Percentiles rank a stretch among this genome's conserved stretches.
These are phyloP conservation scores for Lasiosphaeriaceae sp. DNA, from an alignment of 495 filamentous ascomycete species.

Conservation along the genomic window DNA sequence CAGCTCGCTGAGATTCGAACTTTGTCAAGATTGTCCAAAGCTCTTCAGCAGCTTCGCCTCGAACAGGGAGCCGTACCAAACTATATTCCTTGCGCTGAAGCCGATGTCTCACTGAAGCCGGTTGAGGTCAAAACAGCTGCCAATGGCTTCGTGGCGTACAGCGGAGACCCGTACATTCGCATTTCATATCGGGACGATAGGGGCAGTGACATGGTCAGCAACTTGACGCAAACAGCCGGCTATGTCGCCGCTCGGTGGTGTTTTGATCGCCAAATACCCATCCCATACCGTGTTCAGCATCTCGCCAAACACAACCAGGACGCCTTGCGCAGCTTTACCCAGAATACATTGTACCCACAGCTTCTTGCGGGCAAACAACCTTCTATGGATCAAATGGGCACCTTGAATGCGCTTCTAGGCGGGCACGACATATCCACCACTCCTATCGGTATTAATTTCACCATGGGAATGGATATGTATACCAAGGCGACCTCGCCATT, in stretches of 20 bases:
- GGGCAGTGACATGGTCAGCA: slow-evolving; percentile 33
- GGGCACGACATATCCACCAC: slow-evolving; percentile 43
- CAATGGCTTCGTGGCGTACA: slow-evolving; percentile 19
- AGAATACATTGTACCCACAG: slow-evolving; percentile 44
- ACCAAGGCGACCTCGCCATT: slow-evolving; percentile 81
- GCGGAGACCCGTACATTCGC: slow-evolving; percentile 39
- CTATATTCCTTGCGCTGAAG: slow-evolving; percentile 30
- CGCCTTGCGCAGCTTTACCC: slow-evolving; percentile 42
- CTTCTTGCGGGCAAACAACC: slow-evolving; percentile 54
- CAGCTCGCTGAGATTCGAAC: slow-evolving; percentile 31
- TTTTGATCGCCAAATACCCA: slow-evolving; percentile 68
- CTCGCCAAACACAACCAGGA: slow-evolving; percentile 49
- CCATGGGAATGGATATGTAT: slow-evolving; percentile 67
- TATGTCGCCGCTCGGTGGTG: slow-evolving; percentile 72
- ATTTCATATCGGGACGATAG: slow-evolving; percentile 24
- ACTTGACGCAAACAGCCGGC: slow-evolving; percentile 75
- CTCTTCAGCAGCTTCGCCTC: slow-evolving; percentile 31
- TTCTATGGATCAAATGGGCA: slow-evolving; percentile 56
- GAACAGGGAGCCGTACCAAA: slow-evolving; percentile 36
- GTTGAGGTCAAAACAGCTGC: slow-evolving; percentile 8
- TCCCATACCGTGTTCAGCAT: slow-evolving; percentile 67
- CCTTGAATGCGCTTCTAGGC: slow-evolving; percentile 56
- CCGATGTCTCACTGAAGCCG: slow-evolving; percentile 29
- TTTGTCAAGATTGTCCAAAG: slow-evolving; percentile 33
- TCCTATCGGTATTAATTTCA: slow-evolving; percentile 52